Base-by-base conservation (phyloP, 2,329 filamentous ascomycete genomes). In the Purpureocillium lavendulum region DNA sequence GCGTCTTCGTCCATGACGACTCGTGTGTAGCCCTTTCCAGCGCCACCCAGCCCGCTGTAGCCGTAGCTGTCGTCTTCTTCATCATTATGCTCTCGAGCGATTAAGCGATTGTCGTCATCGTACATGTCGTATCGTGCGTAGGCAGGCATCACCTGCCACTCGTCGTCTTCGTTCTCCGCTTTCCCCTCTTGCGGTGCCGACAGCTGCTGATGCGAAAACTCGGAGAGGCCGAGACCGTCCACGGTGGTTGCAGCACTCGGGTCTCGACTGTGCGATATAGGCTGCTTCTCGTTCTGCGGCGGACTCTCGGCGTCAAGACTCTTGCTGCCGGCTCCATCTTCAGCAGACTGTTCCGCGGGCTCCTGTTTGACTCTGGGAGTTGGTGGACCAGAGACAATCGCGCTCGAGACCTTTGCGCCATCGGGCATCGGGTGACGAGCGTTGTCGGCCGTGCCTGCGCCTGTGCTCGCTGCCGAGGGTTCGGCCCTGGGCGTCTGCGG, bases 1-100 rank as follows among this genome's bases (percentile, higher is more conserved):
- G 82, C 89, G 61, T 98, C 92, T 47, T 98, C 92, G 52, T 98
- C 92, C 52, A 95, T 75, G 46, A 94, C 77, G n/a, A 98, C 87
- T 36, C 88, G 77, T 1, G 92, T 98, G 59, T 98, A 98, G 4
- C 92, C 92, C 61, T 88, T 96, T 30, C 88, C 88, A 8, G 90
- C 90, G 21, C 89, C 89, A 17, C 90, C 89, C 0, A 95, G 73
- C 12, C 82, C 82, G 16, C 71, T 76, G 52, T 94, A 94, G 32
- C 75, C 80, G 45, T 80, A 77, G 33, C 63, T 69, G 34, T 82
- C 74, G 29, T 71, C 82, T n/a, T 75, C 73, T 40, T 82, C 82
- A 12, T 81, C 77, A 24, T 83, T 78, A 42, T 83, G 82, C 50
- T 94, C 90, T 46, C 77, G 82, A 11, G 92, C 92, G 47, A 98